Evolutionary conservation across 441 rosid genomes (phyloP).

Genomic region (Corymbia calophylla): DNA sequence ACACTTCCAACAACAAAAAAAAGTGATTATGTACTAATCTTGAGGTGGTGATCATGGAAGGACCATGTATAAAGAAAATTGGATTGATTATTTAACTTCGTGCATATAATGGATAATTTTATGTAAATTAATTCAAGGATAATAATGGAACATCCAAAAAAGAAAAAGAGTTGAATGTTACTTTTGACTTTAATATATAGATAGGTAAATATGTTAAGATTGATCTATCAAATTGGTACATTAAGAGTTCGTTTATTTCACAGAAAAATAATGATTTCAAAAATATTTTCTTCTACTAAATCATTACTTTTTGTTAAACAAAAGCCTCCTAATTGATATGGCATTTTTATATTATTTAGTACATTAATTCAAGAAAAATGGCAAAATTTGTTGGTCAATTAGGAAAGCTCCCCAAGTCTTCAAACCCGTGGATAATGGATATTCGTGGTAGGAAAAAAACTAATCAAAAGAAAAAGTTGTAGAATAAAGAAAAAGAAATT

Average conservation of each 20-base stretch:
- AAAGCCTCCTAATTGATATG: neutral
- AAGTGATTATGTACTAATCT: neutral
- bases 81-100: neutral
- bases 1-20: neutral
- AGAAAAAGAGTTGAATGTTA: neutral
- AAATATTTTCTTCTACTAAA: neutral
- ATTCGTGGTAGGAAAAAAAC: neutral
- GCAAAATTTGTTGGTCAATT: neutral
- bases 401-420: neutral
- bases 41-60: neutral
- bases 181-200: neutral
- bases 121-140: neutral
- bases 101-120: neutral
- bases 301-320: neutral
- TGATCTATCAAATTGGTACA: neutral
- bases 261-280: fast-evolving
- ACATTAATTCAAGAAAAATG: neutral
- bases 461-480: neutral
- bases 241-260: neutral
- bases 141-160: neutral
- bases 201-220: neutral
- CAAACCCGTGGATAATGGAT: neutral
- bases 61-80: neutral
- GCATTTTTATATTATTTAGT: neutral
- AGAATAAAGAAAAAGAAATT: neutral